A percentile compares a stretch with the other conserved stretches of the same genome.
phyloP scores from a whole-genome alignment of 2,329 filamentous ascomycete species.

The Ceratocystis destructans region DNA sequence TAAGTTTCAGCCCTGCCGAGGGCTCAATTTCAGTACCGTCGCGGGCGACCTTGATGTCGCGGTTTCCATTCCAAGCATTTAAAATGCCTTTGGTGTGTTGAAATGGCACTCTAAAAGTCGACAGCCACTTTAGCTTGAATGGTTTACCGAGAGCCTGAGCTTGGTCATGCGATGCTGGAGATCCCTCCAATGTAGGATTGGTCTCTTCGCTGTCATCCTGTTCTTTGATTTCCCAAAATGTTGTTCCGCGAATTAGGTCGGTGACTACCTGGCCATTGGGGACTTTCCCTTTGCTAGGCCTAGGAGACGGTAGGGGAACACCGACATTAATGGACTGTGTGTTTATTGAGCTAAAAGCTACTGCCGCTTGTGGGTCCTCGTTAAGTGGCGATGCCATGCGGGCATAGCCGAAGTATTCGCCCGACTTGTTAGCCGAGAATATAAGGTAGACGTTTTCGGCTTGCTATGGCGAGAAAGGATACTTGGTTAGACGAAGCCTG shows the following conservation, averaged over 20 bases:
- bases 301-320: slow-evolving; percentile 65
- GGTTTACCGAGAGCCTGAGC: slow-evolving; percentile 52
- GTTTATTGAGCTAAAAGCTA: slow-evolving; percentile 53
- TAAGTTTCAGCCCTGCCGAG: slow-evolving; percentile 57
- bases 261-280: slow-evolving; percentile 81
- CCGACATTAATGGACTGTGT: slow-evolving; percentile 43
- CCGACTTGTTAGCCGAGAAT: slow-evolving; percentile 94
- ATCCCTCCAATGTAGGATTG: not conserved
- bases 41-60: slow-evolving; percentile 89
- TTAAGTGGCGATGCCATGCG: slow-evolving; percentile 77
- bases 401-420: slow-evolving; percentile 92
- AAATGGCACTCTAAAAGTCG: slow-evolving; percentile 70
- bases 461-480: slow-evolving; percentile 34
- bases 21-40: slow-evolving; percentile 91
- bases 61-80: slow-evolving; percentile 89
- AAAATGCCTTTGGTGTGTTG: slow-evolving; percentile 74
- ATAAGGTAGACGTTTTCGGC: slow-evolving; percentile 79
- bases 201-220: slow-evolving; percentile 29
- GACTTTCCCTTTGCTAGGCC: slow-evolving; percentile 60
- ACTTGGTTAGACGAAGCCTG: not conserved
- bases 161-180: slow-evolving; percentile 36
- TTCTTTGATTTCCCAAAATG: slow-evolving; percentile 70
- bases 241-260: slow-evolving; percentile 83
- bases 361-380: slow-evolving; percentile 55
- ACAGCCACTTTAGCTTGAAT: slow-evolving; percentile 83